phyloP scores from a whole-genome alignment of 208 protist genomes.

The Jaenimonas drosophilae region DNA sequence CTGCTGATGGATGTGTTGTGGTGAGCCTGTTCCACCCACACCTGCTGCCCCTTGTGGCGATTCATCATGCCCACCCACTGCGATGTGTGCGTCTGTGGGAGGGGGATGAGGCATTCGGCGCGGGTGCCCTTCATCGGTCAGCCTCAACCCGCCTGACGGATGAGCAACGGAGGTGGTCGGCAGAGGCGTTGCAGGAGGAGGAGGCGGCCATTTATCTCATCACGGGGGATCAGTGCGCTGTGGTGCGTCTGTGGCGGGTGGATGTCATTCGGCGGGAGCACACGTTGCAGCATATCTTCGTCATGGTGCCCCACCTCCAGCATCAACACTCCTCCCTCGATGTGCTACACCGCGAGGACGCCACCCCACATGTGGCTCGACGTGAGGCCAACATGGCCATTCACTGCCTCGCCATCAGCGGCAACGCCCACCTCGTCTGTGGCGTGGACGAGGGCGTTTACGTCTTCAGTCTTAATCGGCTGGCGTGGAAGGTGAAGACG shows the following conservation, averaged over 20 bases:
- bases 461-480: conserved; percentile 39
- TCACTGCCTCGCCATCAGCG: conserved; percentile 51
- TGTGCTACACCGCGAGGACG: conserved; percentile 32
- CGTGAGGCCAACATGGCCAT: conserved; percentile 20
- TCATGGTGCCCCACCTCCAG: conserved; percentile 17
- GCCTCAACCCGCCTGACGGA: not conserved
- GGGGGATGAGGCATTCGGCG: conserved; percentile 60
- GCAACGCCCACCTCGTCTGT: conserved; percentile 30
- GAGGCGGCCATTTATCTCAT: conserved; percentile 55
- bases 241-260: conserved; percentile 65
- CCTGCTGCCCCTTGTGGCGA: conserved; percentile 16
- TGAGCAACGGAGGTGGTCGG: conserved; percentile 11
- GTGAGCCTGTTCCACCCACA: conserved; percentile 58
- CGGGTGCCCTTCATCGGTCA: conserved; percentile 20
- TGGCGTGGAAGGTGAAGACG: conserved; percentile 48
- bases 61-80: conserved; percentile 34
- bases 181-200: conserved; percentile 14
- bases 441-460: conserved; percentile 51
- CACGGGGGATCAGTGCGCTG: conserved; percentile 37
- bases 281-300: conserved; percentile 45
- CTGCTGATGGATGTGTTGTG: conserved; percentile 24
- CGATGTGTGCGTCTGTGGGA: conserved; percentile 63
- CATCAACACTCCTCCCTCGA: conserved; percentile 27
- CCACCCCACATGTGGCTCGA: not conserved
- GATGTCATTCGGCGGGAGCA: conserved; percentile 29